phyloP scores from a whole-genome alignment of 352 stramenopile species.

The Phytophthora hybrid region DNA sequence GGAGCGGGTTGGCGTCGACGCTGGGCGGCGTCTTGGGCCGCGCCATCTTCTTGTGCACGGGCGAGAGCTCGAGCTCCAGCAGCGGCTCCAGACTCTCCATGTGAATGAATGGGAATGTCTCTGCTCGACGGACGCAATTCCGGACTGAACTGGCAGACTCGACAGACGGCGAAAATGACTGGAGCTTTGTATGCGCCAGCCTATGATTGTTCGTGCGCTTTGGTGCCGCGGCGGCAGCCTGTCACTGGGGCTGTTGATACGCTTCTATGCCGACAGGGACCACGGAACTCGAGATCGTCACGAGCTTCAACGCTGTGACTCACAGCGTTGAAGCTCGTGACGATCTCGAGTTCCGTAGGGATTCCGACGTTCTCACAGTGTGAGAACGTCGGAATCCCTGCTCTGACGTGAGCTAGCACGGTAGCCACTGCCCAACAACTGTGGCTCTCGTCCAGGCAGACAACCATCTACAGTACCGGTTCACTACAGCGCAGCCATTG shows the following conservation, averaged over 20 bases:
- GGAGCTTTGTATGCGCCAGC: conserved; percentile 3
- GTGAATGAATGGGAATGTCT: background rate
- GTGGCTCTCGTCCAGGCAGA: no score
- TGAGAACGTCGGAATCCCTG: background rate
- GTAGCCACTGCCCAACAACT: background rate
- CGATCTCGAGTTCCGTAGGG: background rate
- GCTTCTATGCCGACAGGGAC: conserved; percentile 22
- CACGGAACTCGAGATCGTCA: background rate
- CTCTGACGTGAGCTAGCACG: background rate
- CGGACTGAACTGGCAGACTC: background rate
- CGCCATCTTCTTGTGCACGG: conserved; percentile 33
- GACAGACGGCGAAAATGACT: background rate
- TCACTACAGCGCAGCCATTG: no score
- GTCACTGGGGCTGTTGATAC: background rate
- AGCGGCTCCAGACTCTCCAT: conserved; percentile 23
- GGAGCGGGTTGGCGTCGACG: background rate
- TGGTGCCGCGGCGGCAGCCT: no score
- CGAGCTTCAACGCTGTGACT: background rate
- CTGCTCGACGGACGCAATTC: background rate
- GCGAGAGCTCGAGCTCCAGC: conserved; percentile 26
- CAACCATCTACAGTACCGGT: no score
- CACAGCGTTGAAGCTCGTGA: background rate
- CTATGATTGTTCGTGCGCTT: no score
- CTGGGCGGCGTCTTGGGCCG: conserved; percentile 4
- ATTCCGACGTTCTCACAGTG: no score